Evolutionary conservation across 2,329 filamentous ascomycete species (phyloP).

Genomic region (Diaporthe capsici): DNA sequence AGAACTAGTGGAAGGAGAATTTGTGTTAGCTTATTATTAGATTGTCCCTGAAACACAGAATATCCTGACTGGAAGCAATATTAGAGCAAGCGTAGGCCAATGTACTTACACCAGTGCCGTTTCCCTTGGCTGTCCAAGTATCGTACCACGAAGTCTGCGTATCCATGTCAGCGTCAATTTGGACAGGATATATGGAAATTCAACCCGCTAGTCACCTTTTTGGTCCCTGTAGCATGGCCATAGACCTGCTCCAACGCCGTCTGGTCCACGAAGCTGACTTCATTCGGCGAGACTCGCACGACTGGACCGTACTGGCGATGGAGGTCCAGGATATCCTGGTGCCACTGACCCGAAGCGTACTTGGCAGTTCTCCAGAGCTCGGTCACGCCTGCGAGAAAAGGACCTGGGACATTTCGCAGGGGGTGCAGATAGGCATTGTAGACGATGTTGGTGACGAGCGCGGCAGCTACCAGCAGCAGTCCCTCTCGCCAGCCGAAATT

Average conservation of each 20-base stretch:
- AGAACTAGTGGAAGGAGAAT: not conserved
- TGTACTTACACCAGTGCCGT: not conserved
- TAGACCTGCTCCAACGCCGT: slow-evolving; percentile 7
- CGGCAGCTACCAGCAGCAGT: not conserved
- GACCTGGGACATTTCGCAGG: not conserved
- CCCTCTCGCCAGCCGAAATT: not conserved
- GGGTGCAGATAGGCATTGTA: slow-evolving; percentile 18
- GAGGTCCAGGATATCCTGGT: slow-evolving; percentile 15
- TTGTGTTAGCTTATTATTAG: rapidly evolving
- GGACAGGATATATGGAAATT: rapidly evolving
- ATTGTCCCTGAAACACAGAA: too few relatives aligned
- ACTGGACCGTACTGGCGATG: not conserved
- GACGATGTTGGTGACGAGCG: not conserved
- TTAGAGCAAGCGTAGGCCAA: rapidly evolving
- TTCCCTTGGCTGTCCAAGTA: not conserved
- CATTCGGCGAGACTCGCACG: not conserved
- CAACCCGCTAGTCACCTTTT: not conserved
- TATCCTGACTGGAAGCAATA: too few relatives aligned
- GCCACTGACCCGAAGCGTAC: not conserved
- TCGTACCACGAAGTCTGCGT: slow-evolving; percentile 9
- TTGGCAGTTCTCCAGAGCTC: slow-evolving; percentile 9
- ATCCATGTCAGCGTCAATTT: too few relatives aligned
- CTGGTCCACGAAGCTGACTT: slow-evolving; percentile 19
- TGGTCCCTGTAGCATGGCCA: slow-evolving; percentile 53
- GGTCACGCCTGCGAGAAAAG: not conserved